Evolutionary conservation across 2,329 filamentous ascomycete genomes (phyloP).

Genomic region (Thelonectria rubi): DNA sequence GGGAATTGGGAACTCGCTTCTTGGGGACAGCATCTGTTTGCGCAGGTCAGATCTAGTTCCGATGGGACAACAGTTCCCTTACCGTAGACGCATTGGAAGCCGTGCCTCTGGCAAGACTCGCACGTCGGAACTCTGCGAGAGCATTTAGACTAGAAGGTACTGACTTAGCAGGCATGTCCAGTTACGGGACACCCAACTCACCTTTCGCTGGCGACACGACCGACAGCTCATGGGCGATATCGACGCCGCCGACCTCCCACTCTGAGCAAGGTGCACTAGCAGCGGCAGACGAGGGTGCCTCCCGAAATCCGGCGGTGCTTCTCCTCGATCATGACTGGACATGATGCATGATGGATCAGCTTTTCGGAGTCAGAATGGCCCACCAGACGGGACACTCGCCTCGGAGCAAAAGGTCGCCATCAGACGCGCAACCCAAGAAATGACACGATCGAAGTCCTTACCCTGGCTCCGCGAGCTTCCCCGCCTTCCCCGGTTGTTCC

Average conservation of each 20-base stretch:
- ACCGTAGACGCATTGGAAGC: slow-evolving; percentile 27
- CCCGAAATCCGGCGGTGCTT: not conserved
- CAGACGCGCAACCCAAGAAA: not conserved
- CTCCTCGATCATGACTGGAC: slow-evolving; percentile 17
- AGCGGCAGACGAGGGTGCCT: slow-evolving; percentile 8
- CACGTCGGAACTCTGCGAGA: slow-evolving; percentile 23
- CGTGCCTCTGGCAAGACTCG: slow-evolving; percentile 24
- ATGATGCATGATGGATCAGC: slow-evolving; percentile 13
- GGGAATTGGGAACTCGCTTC: slow-evolving; percentile 19
- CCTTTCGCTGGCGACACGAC: slow-evolving; percentile 26
- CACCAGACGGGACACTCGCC: not conserved
- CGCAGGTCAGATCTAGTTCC: not conserved
- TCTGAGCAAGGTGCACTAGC: not conserved
- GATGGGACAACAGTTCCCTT: not conserved
- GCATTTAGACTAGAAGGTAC: slow-evolving; percentile 22
- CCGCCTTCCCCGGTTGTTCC: slow-evolving; percentile 32
- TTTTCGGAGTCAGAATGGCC: slow-evolving; percentile 2
- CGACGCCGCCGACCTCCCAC: not conserved
- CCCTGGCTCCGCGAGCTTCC: not conserved
- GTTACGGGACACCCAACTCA: not conserved
- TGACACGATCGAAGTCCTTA: not conserved
- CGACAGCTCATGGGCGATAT: slow-evolving; percentile 25
- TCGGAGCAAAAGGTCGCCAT: not conserved
- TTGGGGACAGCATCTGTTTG: slow-evolving; percentile 22
- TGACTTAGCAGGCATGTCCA: not conserved